A percentile compares a stretch with the other conserved stretches of the same genome.
Evolutionary conservation across 805 yeast genomes (phyloP).

Genomic region (Debaryomyces tyrocola): DNA sequence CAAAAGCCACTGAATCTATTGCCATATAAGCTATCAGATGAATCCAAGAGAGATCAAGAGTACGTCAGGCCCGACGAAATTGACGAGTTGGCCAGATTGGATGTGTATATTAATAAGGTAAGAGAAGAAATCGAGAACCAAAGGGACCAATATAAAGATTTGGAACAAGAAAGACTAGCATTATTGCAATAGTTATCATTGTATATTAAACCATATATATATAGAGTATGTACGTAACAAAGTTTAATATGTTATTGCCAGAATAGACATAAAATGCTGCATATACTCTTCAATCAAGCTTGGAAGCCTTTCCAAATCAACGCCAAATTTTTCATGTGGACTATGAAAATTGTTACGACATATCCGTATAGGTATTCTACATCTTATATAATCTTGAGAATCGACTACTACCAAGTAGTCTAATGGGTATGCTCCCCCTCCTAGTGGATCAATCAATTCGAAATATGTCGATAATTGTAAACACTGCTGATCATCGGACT

Average conservation of each 20-base stretch:
- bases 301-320: conserved; percentile 10
- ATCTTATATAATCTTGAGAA: conserved; percentile 9
- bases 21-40: conserved; percentile 37
- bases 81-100: conserved; percentile 43
- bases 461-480: conserved; percentile 20
- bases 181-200: conserved; percentile 27
- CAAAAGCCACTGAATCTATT: conserved; percentile 59
- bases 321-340: conserved; percentile 22
- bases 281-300: conserved; percentile 9
- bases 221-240: neutral
- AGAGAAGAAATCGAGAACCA: conserved; percentile 42
- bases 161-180: conserved; percentile 43
- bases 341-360: conserved; percentile 6
- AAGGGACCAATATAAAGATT: conserved; percentile 36
- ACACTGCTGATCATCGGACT: conserved; percentile 17
- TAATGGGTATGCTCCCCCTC: conserved; percentile 38
- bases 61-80: conserved; percentile 39
- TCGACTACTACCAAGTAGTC: conserved; percentile 26
- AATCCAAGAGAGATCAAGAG: conserved; percentile 38
- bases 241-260: neutral
- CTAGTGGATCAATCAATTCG: conserved; percentile 31
- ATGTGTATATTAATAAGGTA: conserved; percentile 37
- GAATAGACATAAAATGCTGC: conserved; percentile 1
- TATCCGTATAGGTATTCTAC: conserved; percentile 18
- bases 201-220: neutral